Base-by-base conservation (phyloP, 306 rosid genomes). In the Rubus idaeus region DNA sequence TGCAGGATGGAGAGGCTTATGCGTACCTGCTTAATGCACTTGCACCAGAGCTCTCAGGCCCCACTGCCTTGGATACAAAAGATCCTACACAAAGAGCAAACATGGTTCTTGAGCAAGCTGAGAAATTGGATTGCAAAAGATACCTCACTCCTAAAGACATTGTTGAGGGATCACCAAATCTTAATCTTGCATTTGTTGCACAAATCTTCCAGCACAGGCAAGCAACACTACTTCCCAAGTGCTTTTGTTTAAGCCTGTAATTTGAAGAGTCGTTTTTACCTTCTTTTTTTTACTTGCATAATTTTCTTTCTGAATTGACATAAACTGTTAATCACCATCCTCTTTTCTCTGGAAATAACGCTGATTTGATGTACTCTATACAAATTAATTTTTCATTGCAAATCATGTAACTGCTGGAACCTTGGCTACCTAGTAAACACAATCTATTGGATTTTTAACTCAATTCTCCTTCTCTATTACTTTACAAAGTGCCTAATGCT, bases 151-250 rank as follows among this genome's bases (percentile, higher is more conserved):
- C 99, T 23, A 96, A 87, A 84, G 98, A 96, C 86, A 96, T 96
- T 66, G 86, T 85, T 63, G 98, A 96, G 83, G 99, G 99, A 74
- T 96, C 98, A 13, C 96, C 99, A 63, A 96, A 96, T 87, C 98
- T 96, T 66, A 96, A 96, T 87, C 99, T 96, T 85, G 99, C 99
- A 72, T 96, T 96, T 86, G 99, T 96, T 83, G 99, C 99, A 26
- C 96, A 92, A 84, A 89, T 96, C 78, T 96, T 96, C 89, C 99
- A 96, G 87, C 96, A 91, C 61, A 92, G 99, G 99, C 93, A 82
- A 86, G 90, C 78, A 76, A 71, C 63, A 75, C 37, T 6, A 49
- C 16, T 69, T 23, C 55, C 3, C 23, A 37, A 74, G 52, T 62
- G 17, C 58, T 65, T 37, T 73, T 69, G 37, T 78, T 72, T 64